Evolutionary conservation across 805 yeast genomes (phyloP).

Genomic region (Kregervanrija fluxuum): DNA sequence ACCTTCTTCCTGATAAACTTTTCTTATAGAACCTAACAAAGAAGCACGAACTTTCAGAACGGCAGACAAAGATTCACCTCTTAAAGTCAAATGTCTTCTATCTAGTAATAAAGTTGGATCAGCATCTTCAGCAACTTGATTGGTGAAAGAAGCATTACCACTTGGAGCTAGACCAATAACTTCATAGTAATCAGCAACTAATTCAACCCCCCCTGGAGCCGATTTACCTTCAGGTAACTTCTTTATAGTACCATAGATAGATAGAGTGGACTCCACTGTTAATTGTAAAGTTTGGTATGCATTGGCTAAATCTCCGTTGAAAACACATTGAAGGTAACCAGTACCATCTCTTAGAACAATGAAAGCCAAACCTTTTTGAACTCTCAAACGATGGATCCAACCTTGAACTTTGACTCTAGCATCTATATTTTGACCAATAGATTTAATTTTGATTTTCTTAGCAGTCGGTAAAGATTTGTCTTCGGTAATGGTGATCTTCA

Average conservation of each 20-base stretch:
- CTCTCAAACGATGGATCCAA: conserved; percentile 93
- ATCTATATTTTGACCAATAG: conserved; percentile 49
- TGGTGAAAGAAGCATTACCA: conserved; percentile 92
- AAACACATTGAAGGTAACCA: conserved; percentile 81
- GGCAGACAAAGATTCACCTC: conserved; percentile 91
- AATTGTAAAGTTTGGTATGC: conserved; percentile 79
- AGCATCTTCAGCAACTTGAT: conserved; percentile 87
- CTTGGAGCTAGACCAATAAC: conserved; percentile 90
- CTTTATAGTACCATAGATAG: conserved; percentile 72
- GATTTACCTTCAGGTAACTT: conserved; percentile 91
- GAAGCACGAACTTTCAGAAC: conserved; percentile 93
- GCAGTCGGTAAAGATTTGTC: conserved; percentile 72
- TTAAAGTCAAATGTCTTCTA: conserved; percentile 89
- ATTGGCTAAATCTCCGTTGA: conserved; percentile 86
- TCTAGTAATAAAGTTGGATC: conserved; percentile 91
- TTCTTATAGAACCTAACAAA: conserved; percentile 65
- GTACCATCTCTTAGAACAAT: conserved; percentile 92
- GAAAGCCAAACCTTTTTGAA: conserved; percentile 88
- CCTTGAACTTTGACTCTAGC: conserved; percentile 74
- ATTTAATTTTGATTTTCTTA: conserved; percentile 53
- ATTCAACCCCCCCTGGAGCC: conserved; percentile 97
- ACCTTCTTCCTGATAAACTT: conserved; percentile 66
- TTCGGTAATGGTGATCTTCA: conserved; percentile 68
- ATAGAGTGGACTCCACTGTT: conserved; percentile 82
- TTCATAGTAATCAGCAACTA: conserved; percentile 83